Base-by-base conservation (phyloP, 2,329 filamentous ascomycete species). In the Penicillium janthinellum region DNA sequence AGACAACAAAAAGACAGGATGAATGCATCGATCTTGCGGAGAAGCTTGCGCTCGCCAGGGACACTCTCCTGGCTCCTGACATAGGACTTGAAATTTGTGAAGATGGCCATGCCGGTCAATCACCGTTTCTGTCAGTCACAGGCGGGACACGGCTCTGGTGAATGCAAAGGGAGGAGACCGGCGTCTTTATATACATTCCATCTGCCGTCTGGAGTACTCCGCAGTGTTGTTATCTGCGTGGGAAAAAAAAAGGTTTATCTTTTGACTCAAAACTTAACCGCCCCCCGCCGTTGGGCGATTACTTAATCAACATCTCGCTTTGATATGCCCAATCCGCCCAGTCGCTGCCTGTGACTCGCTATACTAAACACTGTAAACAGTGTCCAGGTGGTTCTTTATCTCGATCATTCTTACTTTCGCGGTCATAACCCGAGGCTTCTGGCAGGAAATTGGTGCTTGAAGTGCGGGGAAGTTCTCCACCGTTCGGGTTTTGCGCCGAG, bases 21-120 rank as follows among this genome's bases (percentile, higher is more conserved):
- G 58, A 82, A 83, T 67, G 78, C 79, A 64, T 84, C 82, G 28
- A 83, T 76, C 67, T 84, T 84, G 56, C 78, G 73, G 17, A 83
- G 74, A 10, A 84, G 76, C 42, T 70, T 73, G 57, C 79, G 79
- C 66, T 84, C 60, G 2, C 57, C 57, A 37, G 57, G 57, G 4
- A 59, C 57, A 50, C 34, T 54, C 35, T 59, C 57, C 22, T 54
- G 57, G 25, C 57, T 51, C 38, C 35, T 55, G 37, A 59, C 11
- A 22, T 59, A 59, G 38, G 50, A 54, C 3, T 48, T 55, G 17
- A 54, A 45, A 41, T n/a, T 37, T 31, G 49, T 28, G 20, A 59
- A 28, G 6, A 51, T 20, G 8, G 44, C 51, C 51, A 55, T 59
- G 8, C 17, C 48, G 44, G 35, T 31, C 25, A 25, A 31, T 35